Evolutionary conservation across 805 yeast genomes (phyloP).

Genomic region (Saturnispora galanensis): DNA sequence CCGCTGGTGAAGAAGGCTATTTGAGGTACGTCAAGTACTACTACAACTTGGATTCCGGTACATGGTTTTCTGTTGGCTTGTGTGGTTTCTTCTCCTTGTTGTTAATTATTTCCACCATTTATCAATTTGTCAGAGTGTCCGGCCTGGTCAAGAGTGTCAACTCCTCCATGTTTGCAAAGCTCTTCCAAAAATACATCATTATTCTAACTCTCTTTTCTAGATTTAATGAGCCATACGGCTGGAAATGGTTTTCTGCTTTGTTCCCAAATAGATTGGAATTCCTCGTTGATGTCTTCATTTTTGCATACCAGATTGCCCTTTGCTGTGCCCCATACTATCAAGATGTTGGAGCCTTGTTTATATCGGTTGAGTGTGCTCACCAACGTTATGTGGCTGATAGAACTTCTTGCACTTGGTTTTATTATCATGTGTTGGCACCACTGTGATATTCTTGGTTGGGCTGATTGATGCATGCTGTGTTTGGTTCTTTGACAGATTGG

Average conservation of each 20-base stretch:
- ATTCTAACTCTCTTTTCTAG: slow-evolving; percentile 30
- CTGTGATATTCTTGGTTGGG: slow-evolving; percentile 30
- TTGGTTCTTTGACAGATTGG: slow-evolving; percentile 43
- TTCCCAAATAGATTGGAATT: slow-evolving; percentile 28
- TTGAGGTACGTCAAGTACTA: no score
- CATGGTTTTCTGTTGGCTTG: slow-evolving; percentile 28
- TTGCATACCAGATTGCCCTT: slow-evolving; percentile 19
- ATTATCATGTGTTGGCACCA: slow-evolving; percentile 52
- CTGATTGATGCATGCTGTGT: slow-evolving; percentile 32
- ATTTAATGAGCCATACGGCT: slow-evolving; percentile 13
- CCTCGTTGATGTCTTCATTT: slow-evolving; percentile 20
- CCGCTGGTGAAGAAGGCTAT: no score
- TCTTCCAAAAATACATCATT: slow-evolving; percentile 27
- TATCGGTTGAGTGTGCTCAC: slow-evolving; percentile 26
- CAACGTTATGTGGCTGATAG: slow-evolving; percentile 25
- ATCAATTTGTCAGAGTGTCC: slow-evolving; percentile 24
- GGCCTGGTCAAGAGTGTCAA: slow-evolving; percentile 23
- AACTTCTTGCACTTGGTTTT: slow-evolving; percentile 36
- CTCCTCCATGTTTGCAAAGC: slow-evolving; percentile 18
- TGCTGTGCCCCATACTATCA: slow-evolving; percentile 15
- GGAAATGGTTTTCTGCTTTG: slow-evolving; percentile 13
- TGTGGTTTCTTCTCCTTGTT: slow-evolving; percentile 32
- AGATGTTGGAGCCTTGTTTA: slow-evolving; percentile 17
- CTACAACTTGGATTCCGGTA: slow-evolving; percentile 17
- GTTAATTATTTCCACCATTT: slow-evolving; percentile 27